Base-by-base conservation (phyloP, 2,329 filamentous ascomycete genomes). In the Diaporthe sp. region DNA sequence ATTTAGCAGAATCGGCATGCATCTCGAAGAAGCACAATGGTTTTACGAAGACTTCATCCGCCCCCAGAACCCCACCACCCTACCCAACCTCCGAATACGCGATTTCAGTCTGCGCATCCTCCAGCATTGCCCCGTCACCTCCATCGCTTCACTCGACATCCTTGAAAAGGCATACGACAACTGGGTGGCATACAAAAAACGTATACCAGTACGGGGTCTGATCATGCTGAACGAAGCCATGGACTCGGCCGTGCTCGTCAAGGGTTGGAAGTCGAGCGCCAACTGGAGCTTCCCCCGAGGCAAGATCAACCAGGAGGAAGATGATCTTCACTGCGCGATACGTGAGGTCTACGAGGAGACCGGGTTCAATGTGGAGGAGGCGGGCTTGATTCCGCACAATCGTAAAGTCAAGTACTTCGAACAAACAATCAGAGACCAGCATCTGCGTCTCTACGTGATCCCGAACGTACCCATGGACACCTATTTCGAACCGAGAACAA, bases 11-110 rank as follows among this genome's bases (percentile, higher is more conserved):
- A 97, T 99, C 85, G 98, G 96, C 86, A 99, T 99, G 84, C 96
- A 98, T 86, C 94, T 99, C 80, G 97, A 99, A 85, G 97, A 99
- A 86, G 97, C 97, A 80, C 97, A 99, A 92, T 99, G 97, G 97
- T 99, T 98, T 86, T 99, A 99, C 91, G 97, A 99, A 88, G 97
- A 99, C 85, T 99, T 99, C 83, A 95, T 99, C 83, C 94, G 97
- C 65, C 96, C 96, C 53, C 88, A 97, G 78, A 94, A 98, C 84
- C 93, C 95, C 71, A 90, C 90, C 53, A 62, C 53, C n/a, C 89
- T 99, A 15, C 97, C 97, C 6, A 95, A 94, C 73, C 93, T 98
- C 88, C 92, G 92, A 61, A 90, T 99, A 46, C 93, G 94, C 79
- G 92, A 90, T 71, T 99, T 99, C 85, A 96, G 94, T 80, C 88